Conservation (phyloP, 2,329 filamentous ascomycete genomes). For the Nakataea oryzae region DNA sequence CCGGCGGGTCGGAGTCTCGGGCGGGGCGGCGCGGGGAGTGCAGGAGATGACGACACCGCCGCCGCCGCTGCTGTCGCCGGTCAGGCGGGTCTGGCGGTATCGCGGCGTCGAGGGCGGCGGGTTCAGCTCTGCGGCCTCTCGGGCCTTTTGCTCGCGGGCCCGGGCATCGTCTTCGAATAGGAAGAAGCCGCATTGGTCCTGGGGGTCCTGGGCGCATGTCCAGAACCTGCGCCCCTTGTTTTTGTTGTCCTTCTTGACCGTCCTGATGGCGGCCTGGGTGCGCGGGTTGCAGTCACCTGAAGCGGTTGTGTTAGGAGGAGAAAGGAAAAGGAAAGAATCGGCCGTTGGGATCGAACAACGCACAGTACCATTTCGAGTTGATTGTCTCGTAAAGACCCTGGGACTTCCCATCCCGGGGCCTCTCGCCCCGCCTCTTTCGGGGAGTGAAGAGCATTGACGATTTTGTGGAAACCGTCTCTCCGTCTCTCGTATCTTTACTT, state of each 20-base stretch:
- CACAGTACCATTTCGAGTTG: not conserved
- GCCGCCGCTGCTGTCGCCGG: not conserved
- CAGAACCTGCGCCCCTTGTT: slow-evolving; percentile 33
- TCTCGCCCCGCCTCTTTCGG: not conserved
- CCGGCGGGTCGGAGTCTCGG: not conserved
- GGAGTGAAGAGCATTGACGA: not conserved
- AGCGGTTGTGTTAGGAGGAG: no score
- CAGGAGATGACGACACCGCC: not conserved
- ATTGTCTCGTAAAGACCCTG: not conserved
- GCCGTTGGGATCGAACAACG: not conserved
- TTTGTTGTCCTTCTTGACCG: slow-evolving; percentile 23
- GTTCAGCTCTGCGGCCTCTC: not conserved
- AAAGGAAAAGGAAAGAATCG: no score
- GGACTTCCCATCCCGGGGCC: no score
- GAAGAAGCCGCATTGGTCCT: slow-evolving; percentile 29
- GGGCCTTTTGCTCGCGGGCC: slow-evolving; percentile 13
- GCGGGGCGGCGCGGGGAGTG: not conserved
- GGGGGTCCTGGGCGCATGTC: slow-evolving; percentile 22
- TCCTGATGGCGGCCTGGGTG: slow-evolving; percentile 20
- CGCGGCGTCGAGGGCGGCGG: slow-evolving; percentile 1
- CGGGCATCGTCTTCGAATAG: slow-evolving; percentile 30
- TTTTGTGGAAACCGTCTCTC: not conserved
- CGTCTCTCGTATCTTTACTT: not conserved
- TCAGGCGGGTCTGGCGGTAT: not conserved
- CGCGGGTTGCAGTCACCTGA: slow-evolving; percentile 33